Percentiles rank a stretch among this genome's conserved stretches.
Evolutionary conservation across 2,329 filamentous ascomycete genomes (phyloP).

Genomic region (Talaromyces sp.): DNA sequence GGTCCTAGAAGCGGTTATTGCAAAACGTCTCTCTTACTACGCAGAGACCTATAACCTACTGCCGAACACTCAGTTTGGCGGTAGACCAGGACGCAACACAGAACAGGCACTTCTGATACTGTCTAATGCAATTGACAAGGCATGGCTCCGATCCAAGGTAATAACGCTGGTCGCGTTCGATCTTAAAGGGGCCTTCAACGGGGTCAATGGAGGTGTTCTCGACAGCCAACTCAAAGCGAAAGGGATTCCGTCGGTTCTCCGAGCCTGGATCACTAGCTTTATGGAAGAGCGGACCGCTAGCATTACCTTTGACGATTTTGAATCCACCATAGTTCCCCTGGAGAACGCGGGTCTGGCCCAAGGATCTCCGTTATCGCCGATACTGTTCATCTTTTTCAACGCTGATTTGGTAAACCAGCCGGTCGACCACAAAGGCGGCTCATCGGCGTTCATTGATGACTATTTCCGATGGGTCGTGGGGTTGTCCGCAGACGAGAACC

Average conservation of each 20-base stretch:
- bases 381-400: conserved; percentile 33
- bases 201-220: conserved; percentile 22
- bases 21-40: conserved; percentile 23
- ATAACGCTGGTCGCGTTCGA: conserved; percentile 25
- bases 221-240: conserved; percentile 8
- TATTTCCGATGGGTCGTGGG: conserved; percentile 27
- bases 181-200: conserved; percentile 25
- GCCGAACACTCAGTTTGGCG: conserved; percentile 28
- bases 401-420: conserved; percentile 26
- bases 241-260: too few species aligned
- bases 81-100: too few species aligned
- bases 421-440: conserved; percentile 22
- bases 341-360: conserved; percentile 16
- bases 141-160: conserved; percentile 22
- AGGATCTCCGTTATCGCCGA: conserved; percentile 26
- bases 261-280: conserved; percentile 27
- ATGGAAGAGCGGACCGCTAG: conserved; percentile 16
- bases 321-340: conserved; percentile 14
- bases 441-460: conserved; percentile 33
- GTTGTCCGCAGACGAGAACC: conserved; percentile 26
- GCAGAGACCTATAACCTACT: conserved; percentile 26
- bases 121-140: conserved; percentile 22
- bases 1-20: conserved; percentile 24
- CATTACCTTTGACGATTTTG: conserved; percentile 24
- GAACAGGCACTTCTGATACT: conserved; percentile 19